Evolutionary conservation across 169 alveolate species (phyloP).

Genomic region (Plasmodium berghei): DNA sequence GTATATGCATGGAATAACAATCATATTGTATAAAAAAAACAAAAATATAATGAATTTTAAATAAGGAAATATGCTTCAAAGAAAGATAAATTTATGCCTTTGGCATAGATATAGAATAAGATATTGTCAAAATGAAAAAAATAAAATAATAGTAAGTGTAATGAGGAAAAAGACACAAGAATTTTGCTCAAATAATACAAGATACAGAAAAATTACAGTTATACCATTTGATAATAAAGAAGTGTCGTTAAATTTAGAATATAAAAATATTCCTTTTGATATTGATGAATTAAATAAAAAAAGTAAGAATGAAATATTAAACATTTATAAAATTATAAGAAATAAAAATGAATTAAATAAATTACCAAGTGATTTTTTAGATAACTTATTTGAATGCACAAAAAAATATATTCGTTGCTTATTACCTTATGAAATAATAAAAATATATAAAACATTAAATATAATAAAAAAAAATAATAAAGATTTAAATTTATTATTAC

Average conservation of each 20-base stretch:
- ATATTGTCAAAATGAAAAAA: background rate
- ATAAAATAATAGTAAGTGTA: background rate
- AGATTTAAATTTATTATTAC: conserved; percentile 30
- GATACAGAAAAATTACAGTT: conserved; percentile 47
- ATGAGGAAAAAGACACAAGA: background rate
- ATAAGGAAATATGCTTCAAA: too few relatives aligned
- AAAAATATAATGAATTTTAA: too few relatives aligned
- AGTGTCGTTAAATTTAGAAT: background rate
- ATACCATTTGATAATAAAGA: conserved; percentile 42
- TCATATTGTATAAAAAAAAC: too few relatives aligned
- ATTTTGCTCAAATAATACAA: conserved; percentile 2
- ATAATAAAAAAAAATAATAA: conserved; percentile 40
- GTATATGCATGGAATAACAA: too few relatives aligned
- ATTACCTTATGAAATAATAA: conserved; percentile 60
- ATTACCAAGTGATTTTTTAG: conserved; percentile 58
- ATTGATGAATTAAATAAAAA: conserved; percentile 24
- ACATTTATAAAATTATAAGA: conserved; percentile 52
- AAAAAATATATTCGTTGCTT: conserved; percentile 59
- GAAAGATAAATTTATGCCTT: too few relatives aligned
- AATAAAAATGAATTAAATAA: conserved; percentile 30
- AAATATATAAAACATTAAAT: conserved; percentile 37
- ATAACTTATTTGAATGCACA: conserved; percentile 61
- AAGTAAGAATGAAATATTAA: conserved; percentile 38
- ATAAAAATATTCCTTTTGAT: conserved; percentile 63
- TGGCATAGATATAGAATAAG: background rate